Conservation (phyloP, 805 yeast species). For the Cyberlindnera misumaiensis region DNA sequence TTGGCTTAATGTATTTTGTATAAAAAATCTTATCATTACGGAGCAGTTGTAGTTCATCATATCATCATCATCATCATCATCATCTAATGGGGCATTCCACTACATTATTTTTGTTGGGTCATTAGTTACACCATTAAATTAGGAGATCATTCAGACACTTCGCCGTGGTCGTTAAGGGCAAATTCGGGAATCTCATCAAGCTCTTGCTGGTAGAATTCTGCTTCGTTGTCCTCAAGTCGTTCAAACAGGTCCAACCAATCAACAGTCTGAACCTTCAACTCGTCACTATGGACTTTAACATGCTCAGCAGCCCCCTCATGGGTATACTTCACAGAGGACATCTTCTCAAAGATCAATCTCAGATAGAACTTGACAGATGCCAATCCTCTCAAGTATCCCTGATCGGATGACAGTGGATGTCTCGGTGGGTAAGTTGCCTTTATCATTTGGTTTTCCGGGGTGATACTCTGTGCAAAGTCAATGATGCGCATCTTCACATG, state of each 20-base stretch:
- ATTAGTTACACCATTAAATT: slow-evolving; percentile 4
- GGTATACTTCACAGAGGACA: slow-evolving; percentile 38
- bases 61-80: too few species aligned
- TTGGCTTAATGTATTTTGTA: slow-evolving; percentile 17
- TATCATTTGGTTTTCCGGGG: slow-evolving; percentile 43
- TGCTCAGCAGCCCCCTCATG: slow-evolving; percentile 18
- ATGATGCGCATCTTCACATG: slow-evolving; percentile 60
- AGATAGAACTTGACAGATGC: slow-evolving; percentile 66
- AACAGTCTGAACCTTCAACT: slow-evolving; percentile 20
- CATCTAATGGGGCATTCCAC: too few species aligned
- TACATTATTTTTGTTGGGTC: too few species aligned
- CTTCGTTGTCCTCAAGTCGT: slow-evolving; percentile 25
- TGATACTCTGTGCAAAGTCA: slow-evolving; percentile 92
- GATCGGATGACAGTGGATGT: slow-evolving; percentile 57
- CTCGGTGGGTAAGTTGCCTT: slow-evolving; percentile 61
- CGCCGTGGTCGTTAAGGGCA: slow-evolving; percentile 21
- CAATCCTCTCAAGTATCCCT: slow-evolving; percentile 82
- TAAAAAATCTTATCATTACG: slow-evolving; percentile 11
- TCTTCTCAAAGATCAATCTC: slow-evolving; percentile 46
- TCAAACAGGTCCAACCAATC: slow-evolving; percentile 36
- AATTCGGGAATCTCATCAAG: slow-evolving; percentile 20
- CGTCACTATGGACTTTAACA: slow-evolving; percentile 16
- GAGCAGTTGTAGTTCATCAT: slow-evolving; percentile 1
- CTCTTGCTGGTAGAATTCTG: slow-evolving; percentile 19
- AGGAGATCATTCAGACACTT: slow-evolving; percentile 20